A percentile compares a stretch with the other conserved stretches of the same genome.
Conservation (phyloP, 495 filamentous ascomycete species). For the Neurospora hispaniola region DNA sequence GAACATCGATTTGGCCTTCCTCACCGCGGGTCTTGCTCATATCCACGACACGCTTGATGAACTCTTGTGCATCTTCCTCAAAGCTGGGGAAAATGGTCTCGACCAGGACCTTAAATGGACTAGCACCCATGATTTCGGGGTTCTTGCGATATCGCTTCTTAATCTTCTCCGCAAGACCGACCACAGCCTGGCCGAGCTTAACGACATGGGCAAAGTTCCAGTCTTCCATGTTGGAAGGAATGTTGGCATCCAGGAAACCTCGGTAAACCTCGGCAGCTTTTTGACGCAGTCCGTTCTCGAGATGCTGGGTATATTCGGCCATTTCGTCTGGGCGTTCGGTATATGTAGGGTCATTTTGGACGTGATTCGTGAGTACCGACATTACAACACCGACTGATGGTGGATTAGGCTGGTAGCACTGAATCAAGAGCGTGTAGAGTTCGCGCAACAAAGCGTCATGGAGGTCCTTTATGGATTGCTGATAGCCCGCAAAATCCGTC, state of each 20-base stretch:
- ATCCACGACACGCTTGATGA: slow-evolving; percentile 70
- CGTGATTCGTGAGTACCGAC: slow-evolving; percentile 73
- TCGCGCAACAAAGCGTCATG: slow-evolving; percentile 81
- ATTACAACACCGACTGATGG: slow-evolving; percentile 69
- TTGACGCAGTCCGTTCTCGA: slow-evolving; percentile 59
- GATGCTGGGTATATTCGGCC: slow-evolving; percentile 54
- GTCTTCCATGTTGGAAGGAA: slow-evolving; percentile 62
- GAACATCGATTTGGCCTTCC: slow-evolving; percentile 55
- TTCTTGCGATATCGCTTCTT: slow-evolving; percentile 86
- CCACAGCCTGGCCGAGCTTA: slow-evolving; percentile 73
- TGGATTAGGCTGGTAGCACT: slow-evolving; percentile 80
- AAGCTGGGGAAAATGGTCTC: slow-evolving; percentile 80
- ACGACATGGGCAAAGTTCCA: slow-evolving; percentile 86
- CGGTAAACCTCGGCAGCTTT: slow-evolving; percentile 68
- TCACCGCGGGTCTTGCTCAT: slow-evolving; percentile 52
- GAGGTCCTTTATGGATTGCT: slow-evolving; percentile 59
- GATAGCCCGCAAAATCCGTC: slow-evolving; percentile 64
- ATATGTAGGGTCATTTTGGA: slow-evolving; percentile 69
- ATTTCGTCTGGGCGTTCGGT: slow-evolving; percentile 55
- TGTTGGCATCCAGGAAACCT: slow-evolving; percentile 55
- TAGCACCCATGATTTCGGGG: slow-evolving; percentile 83
- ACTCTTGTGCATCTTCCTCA: slow-evolving; percentile 72
- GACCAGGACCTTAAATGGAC: slow-evolving; percentile 70
- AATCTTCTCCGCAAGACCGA: slow-evolving; percentile 71
- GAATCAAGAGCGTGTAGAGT: slow-evolving; percentile 73